Percentiles rank a stretch among this genome's conserved stretches.
phyloP scores from a whole-genome alignment of 2,329 filamentous ascomycete genomes.

The Colletotrichum sublineola region DNA sequence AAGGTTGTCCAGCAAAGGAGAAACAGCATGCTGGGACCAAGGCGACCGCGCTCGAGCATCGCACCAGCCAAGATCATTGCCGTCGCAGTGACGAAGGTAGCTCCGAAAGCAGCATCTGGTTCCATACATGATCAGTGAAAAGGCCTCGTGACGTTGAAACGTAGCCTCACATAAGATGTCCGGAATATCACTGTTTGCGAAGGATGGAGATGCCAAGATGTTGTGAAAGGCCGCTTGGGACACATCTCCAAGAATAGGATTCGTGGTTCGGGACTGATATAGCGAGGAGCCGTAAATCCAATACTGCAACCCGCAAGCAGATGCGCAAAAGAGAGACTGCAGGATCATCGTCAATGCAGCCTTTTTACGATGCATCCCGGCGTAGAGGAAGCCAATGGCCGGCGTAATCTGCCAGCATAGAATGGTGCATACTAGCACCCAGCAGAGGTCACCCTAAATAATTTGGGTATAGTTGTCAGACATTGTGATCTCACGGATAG shows the following conservation, averaged over 20 bases:
- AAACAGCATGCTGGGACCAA: slow-evolving; percentile 69
- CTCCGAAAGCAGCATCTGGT: slow-evolving; percentile 51
- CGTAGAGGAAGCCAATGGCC: slow-evolving; percentile 56
- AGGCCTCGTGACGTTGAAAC: too few species aligned
- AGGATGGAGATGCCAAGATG: slow-evolving; percentile 53
- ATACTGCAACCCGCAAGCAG: slow-evolving; percentile 60
- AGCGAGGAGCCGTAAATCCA: slow-evolving; percentile 63
- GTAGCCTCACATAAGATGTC: slow-evolving; percentile 50
- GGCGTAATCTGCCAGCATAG: slow-evolving; percentile 56
- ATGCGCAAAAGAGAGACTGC: slow-evolving; percentile 62
- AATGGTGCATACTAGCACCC: slow-evolving; percentile 55
- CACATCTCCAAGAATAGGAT: slow-evolving; percentile 53
- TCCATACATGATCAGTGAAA: neutral
- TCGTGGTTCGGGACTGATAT: slow-evolving; percentile 54
- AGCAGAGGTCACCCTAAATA: slow-evolving; percentile 56
- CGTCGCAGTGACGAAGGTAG: slow-evolving; percentile 55
- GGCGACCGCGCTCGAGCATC: slow-evolving; percentile 53
- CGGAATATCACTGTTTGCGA: slow-evolving; percentile 54
- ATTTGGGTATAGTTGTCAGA: neutral
- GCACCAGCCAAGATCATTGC: slow-evolving; percentile 57
- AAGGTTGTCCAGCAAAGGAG: slow-evolving; percentile 74
- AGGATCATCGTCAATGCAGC: slow-evolving; percentile 60
- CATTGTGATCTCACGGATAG: too few species aligned
- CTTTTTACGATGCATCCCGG: slow-evolving; percentile 55
- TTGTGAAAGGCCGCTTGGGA: slow-evolving; percentile 53